These are phyloP conservation scores for Mycothermus thermophilus DNA, from an alignment of 495 filamentous ascomycete species.

Conservation along the genomic window DNA sequence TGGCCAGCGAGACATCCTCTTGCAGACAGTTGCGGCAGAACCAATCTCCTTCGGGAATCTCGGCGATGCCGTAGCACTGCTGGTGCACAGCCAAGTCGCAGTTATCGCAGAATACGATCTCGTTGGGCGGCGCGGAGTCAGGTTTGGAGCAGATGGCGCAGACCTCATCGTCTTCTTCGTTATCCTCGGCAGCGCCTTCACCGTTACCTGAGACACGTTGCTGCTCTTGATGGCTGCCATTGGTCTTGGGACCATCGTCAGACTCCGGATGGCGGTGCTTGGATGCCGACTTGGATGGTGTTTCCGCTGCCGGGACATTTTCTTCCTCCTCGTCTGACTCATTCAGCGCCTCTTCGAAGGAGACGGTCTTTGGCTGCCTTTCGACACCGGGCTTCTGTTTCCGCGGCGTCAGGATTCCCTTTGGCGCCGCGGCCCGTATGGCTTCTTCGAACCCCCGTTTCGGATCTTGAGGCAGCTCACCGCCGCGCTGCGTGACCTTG, in stretches of 20 bases:
- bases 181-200: background rate
- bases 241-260: constrained; percentile 4
- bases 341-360: constrained; percentile 19
- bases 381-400: constrained; percentile 13
- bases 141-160: constrained; percentile 35
- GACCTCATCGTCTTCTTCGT: constrained; percentile 31
- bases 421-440: constrained; percentile 13
- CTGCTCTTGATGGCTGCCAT: constrained; percentile 2
- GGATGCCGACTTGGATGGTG: constrained; percentile 1
- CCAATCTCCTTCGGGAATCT: constrained; percentile 83
- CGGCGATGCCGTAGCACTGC: constrained; percentile 72
- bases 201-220: no score
- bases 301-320: constrained; percentile 4
- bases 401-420: constrained; percentile 29
- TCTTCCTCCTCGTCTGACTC: constrained; percentile 15
- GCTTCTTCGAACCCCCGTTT: constrained; percentile 3
- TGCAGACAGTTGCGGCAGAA: constrained; percentile 62
- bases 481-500: background rate
- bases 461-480: background rate
- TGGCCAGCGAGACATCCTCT: constrained; percentile 11
- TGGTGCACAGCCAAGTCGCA: constrained; percentile 82
- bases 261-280: constrained; percentile 7
- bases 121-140: constrained; percentile 33
- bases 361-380: constrained; percentile 26
- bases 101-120: constrained; percentile 84